These are phyloP conservation scores for Phylloporus rhodoxanthus DNA, from an alignment of 768 basidiomycete genomes.

Conservation along the genomic window DNA sequence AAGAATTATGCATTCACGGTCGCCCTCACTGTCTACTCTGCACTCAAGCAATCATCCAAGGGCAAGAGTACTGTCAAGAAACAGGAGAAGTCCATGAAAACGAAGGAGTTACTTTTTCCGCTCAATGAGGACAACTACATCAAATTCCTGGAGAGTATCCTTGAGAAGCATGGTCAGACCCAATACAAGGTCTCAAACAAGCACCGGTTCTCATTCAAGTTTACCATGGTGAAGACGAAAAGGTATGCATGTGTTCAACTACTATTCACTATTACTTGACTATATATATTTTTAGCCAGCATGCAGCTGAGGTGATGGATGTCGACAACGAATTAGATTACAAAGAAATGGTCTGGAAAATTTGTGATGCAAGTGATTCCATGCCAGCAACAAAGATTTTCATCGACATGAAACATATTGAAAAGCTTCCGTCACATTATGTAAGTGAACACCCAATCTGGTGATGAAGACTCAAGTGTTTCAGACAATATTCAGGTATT, in stretches of 20 bases:
- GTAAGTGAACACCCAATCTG: too few species aligned
- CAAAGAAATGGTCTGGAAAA: neutral
- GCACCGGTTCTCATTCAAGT: too few species aligned
- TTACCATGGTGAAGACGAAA: too few species aligned
- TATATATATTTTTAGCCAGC: too few species aligned
- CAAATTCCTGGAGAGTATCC: neutral
- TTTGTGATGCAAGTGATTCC: neutral
- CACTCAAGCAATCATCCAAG: neutral
- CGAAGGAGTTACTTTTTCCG: neutral
- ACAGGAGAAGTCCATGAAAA: neutral
- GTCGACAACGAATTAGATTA: too few species aligned
- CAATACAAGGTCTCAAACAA: neutral
- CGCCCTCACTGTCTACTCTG: neutral
- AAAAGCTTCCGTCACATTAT: neutral
- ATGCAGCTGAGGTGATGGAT: too few species aligned
- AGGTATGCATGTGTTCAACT: neutral
- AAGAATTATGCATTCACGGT: slow-evolving; percentile 21
- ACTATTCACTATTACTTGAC: too few species aligned
- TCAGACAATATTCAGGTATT: too few species aligned
- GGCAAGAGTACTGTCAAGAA: too few species aligned
- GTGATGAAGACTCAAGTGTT: too few species aligned
- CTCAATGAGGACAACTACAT: neutral
- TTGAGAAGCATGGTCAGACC: slow-evolving; percentile 1
- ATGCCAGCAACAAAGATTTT: neutral
- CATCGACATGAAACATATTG: neutral